Percentiles rank a stretch among this genome's conserved stretches.
phyloP scores from a whole-genome alignment of 1,139 yeast genomes.

The Lodderomyces oxycetoniae region DNA sequence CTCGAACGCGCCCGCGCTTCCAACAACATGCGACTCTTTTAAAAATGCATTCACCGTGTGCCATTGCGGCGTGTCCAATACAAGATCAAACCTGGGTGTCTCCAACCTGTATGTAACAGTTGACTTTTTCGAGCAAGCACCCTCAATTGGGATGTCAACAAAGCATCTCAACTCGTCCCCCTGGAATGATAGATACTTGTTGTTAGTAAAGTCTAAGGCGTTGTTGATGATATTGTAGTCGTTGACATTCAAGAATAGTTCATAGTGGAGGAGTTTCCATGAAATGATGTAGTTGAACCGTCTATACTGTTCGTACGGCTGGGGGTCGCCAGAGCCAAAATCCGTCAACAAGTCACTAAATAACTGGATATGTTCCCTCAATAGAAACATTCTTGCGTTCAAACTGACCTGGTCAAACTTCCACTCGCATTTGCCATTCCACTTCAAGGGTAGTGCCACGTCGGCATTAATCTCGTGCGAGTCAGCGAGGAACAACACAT shows the following conservation, averaged over 20 bases:
- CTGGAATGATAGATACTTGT: slow-evolving; percentile 67
- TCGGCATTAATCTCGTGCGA: slow-evolving; percentile 53
- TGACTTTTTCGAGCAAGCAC: slow-evolving; percentile 54
- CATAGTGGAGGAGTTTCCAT: slow-evolving; percentile 57
- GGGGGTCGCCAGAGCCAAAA: slow-evolving; percentile 69
- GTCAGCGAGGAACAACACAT: slow-evolving; percentile 62
- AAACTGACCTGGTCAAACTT: slow-evolving; percentile 48
- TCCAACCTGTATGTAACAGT: slow-evolving; percentile 48
- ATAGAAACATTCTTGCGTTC: slow-evolving; percentile 55
- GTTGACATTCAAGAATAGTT: slow-evolving; percentile 71
- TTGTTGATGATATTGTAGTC: slow-evolving; percentile 84
- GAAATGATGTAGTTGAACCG: slow-evolving; percentile 60
- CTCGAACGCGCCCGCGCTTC: slow-evolving; percentile 58
- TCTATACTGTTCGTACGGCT: slow-evolving; percentile 70
- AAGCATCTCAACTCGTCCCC: slow-evolving; percentile 55
- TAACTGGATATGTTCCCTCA: slow-evolving; percentile 79
- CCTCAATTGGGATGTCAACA: slow-evolving; percentile 55
- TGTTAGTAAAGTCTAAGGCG: slow-evolving; percentile 78
- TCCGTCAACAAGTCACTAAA: slow-evolving; percentile 73
- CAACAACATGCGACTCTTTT: slow-evolving; percentile 53
- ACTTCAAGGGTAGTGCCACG: slow-evolving; percentile 65
- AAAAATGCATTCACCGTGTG: slow-evolving; percentile 76
- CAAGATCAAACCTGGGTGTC: slow-evolving; percentile 60
- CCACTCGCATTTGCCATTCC: slow-evolving; percentile 83
- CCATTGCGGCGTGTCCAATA: slow-evolving; percentile 84